Conservation (phyloP, 345 rosid species). For the Populus alba region DNA sequence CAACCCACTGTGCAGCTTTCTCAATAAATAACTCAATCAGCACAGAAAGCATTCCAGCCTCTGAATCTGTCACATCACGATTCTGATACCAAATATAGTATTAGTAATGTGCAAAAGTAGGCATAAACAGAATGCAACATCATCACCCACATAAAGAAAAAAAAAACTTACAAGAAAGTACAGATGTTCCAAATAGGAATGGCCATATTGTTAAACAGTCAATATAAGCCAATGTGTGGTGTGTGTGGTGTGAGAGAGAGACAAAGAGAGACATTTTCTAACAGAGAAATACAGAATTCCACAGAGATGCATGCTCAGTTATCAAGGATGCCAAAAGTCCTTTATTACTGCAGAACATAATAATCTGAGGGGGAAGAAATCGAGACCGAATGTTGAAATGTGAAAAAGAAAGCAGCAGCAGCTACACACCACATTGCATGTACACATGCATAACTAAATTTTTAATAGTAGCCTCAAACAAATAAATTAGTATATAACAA, state of each 20-base stretch:
- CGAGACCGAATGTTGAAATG: neutral
- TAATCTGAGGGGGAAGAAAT: neutral
- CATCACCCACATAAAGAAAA: neutral
- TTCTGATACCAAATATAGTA: slow-evolving; percentile 43
- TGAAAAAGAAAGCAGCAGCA: neutral
- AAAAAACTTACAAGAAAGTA: neutral
- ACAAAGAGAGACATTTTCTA: too few species aligned
- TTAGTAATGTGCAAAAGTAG: slow-evolving; percentile 14
- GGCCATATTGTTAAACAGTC: neutral
- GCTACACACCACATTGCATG: too few species aligned
- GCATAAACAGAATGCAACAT: neutral
- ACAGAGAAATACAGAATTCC: too few species aligned
- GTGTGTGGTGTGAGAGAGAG: too few species aligned
- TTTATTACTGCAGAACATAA: neutral
- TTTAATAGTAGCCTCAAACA: too few species aligned
- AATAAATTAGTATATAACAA: too few species aligned
- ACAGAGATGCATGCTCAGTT: too few species aligned
- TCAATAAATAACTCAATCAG: slow-evolving; percentile 75
- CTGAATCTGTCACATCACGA: slow-evolving; percentile 64
- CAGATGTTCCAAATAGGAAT: neutral
- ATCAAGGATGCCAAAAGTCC: neutral
- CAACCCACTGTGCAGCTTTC: slow-evolving; percentile 76
- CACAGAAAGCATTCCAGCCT: slow-evolving; percentile 72
- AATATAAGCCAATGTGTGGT: too few species aligned
- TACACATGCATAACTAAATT: too few species aligned